phyloP scores from a whole-genome alignment of 495 filamentous ascomycete genomes.

The Daldinia loculata region DNA sequence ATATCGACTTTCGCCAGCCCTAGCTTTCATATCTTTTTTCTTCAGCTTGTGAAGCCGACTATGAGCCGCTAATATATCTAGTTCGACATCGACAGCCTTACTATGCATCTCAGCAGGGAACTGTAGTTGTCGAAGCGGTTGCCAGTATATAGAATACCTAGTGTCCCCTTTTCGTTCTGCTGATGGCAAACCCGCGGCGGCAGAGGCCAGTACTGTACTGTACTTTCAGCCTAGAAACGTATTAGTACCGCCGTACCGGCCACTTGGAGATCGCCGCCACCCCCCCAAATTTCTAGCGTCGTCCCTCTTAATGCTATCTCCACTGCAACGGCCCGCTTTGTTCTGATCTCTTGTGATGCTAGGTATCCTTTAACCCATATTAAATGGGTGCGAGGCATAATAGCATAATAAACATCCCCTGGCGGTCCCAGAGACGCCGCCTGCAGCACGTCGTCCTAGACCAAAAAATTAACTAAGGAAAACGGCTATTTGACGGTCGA shows the following conservation, averaged over 20 bases:
- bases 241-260: constrained; percentile 39
- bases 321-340: constrained; percentile 43
- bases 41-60: constrained; percentile 11
- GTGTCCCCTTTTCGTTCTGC: constrained; percentile 20
- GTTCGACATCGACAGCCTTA: constrained; percentile 5
- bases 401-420: constrained; percentile 32
- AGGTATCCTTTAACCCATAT: constrained; percentile 31
- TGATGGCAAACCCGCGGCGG: constrained; percentile 13
- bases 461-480: constrained; percentile 20
- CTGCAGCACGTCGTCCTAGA: constrained; percentile 23
- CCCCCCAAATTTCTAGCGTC: constrained; percentile 45
- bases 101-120: constrained; percentile 23
- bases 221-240: constrained; percentile 28
- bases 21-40: constrained; percentile 6
- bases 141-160: constrained; percentile 20
- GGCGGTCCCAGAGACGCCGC: constrained; percentile 30
- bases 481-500: constrained; percentile 25
- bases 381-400: constrained; percentile 34
- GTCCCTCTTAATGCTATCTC: constrained; percentile 39
- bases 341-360: constrained; percentile 35
- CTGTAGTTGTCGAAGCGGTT: constrained; percentile 12
- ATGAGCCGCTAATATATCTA: constrained; percentile 14
- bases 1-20: constrained; percentile 23
- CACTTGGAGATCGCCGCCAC: constrained; percentile 44
- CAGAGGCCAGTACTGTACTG: constrained; percentile 21